These are phyloP conservation scores for Fraxinus angustifolia DNA, from an alignment of 305 asterid species.

Conservation along the genomic window DNA sequence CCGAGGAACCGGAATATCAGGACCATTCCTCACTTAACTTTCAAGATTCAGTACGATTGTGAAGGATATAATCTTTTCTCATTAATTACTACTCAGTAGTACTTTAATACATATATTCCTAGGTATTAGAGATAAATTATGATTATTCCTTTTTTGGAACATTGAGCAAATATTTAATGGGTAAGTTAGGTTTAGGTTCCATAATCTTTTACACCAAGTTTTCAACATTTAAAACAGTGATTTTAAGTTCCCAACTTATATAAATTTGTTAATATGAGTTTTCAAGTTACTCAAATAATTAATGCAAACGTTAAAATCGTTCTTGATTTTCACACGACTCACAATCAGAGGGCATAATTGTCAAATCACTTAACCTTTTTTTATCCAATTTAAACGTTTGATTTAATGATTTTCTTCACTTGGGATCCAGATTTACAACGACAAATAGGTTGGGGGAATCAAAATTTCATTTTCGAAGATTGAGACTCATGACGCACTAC, in stretches of 20 bases:
- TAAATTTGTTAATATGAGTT: neutral
- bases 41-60: conserved; percentile 18
- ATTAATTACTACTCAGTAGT: neutral
- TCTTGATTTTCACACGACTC: neutral
- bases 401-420: neutral
- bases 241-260: neutral
- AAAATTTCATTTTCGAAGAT: neutral
- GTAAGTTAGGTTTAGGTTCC: neutral
- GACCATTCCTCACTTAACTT: conserved; percentile 27
- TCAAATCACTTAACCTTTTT: neutral
- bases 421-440: neutral
- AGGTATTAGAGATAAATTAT: neutral
- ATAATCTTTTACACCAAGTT: neutral
- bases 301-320: too few relatives aligned
- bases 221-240: neutral
- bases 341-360: neutral
- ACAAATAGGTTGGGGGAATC: neutral
- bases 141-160: neutral
- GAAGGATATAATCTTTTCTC: neutral
- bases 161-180: neutral
- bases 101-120: neutral
- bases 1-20: conserved; percentile 27
- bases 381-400: neutral
- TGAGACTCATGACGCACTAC: neutral
- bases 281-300: neutral